Conservation (phyloP, 2,329 filamentous ascomycete genomes). For the Arthroderma sp. region DNA sequence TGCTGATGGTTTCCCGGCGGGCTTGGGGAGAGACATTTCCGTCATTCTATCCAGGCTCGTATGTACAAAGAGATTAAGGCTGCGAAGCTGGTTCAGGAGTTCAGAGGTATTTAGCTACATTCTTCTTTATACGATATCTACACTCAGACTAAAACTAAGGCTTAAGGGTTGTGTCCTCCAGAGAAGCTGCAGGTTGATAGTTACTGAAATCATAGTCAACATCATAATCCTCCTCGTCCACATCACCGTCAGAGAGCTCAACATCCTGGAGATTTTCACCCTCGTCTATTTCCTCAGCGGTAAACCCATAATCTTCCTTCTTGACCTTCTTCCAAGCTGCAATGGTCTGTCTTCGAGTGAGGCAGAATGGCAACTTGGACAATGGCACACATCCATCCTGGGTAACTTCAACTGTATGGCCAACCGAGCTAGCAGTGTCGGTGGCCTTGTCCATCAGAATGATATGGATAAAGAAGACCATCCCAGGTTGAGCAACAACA, state of each 20-base stretch:
- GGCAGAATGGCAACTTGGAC: slow-evolving; percentile 21
- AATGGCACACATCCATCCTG: slow-evolving; percentile 19
- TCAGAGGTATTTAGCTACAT: no score
- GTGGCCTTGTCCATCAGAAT: slow-evolving; percentile 24
- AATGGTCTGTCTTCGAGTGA: slow-evolving; percentile 22
- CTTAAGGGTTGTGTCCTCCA: no score
- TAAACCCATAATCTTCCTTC: slow-evolving; percentile 24
- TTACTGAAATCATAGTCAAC: slow-evolving; percentile 24
- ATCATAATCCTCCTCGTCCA: slow-evolving; percentile 21
- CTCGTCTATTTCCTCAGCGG: slow-evolving; percentile 18
- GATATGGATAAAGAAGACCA: slow-evolving; percentile 25
- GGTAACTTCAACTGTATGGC: slow-evolving; percentile 20
- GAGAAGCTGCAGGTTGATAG: slow-evolving; percentile 12
- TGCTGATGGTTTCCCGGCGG: no score
- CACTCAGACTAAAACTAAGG: no score
- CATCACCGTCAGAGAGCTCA: slow-evolving; percentile 21
- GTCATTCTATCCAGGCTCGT: no score
- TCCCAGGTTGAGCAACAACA: slow-evolving; percentile 15
- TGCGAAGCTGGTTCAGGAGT: no score
- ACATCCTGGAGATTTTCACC: slow-evolving; percentile 23
- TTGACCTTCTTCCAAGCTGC: slow-evolving; percentile 22
- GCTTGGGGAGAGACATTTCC: no score
- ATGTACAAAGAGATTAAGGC: no score
- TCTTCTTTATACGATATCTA: no score
- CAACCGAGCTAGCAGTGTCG: slow-evolving; percentile 22